Percentiles rank a stretch among this genome's conserved stretches.
These are phyloP conservation scores for Cercospora sp. DNA, from an alignment of 2,329 filamentous ascomycete species.

Conservation along the genomic window DNA sequence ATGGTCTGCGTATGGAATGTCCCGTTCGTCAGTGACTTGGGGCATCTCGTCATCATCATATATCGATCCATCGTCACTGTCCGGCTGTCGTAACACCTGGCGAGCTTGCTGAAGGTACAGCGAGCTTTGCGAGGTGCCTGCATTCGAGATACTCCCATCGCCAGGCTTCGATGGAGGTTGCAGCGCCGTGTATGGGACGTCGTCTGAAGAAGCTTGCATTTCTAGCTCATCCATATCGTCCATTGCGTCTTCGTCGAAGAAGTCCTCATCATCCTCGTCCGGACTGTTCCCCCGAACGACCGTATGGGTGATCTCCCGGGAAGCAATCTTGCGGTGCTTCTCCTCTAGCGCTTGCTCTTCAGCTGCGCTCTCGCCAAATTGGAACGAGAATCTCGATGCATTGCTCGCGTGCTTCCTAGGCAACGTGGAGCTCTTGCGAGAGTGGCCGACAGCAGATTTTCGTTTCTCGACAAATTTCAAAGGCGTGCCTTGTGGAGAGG, in stretches of 20 bases:
- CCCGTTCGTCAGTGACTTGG: constrained; percentile 24
- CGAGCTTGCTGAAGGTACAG: constrained; percentile 28
- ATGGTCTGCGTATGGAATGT: constrained; percentile 36
- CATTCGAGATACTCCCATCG: constrained; percentile 6
- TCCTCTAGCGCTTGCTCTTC: constrained; percentile 72
- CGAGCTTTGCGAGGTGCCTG: constrained; percentile 20
- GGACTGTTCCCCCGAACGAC: constrained; percentile 17
- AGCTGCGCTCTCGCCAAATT: constrained; percentile 66
- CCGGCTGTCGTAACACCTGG: constrained; percentile 21
- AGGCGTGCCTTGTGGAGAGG: constrained; percentile 17
- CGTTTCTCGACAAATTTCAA: constrained; percentile 35
- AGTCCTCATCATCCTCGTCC: constrained; percentile 40
- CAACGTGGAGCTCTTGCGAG: constrained; percentile 27
- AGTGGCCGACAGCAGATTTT: constrained; percentile 34
- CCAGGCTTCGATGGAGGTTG: constrained; percentile 14
- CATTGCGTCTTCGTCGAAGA: constrained; percentile 44
- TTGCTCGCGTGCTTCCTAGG: constrained; percentile 59
- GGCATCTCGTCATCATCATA: constrained; percentile 44
- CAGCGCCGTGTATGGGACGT: constrained; percentile 1
- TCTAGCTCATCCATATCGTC: constrained; percentile 52
- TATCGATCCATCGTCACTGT: constrained; percentile 27
- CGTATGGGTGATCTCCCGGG: constrained; percentile 18
- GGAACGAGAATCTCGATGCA: constrained; percentile 78
- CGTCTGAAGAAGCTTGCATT: constrained; percentile 23
- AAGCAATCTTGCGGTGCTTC: constrained; percentile 51